Conservation (phyloP, 2,329 filamentous ascomycete genomes). For the Hypomyces perniciosus region DNA sequence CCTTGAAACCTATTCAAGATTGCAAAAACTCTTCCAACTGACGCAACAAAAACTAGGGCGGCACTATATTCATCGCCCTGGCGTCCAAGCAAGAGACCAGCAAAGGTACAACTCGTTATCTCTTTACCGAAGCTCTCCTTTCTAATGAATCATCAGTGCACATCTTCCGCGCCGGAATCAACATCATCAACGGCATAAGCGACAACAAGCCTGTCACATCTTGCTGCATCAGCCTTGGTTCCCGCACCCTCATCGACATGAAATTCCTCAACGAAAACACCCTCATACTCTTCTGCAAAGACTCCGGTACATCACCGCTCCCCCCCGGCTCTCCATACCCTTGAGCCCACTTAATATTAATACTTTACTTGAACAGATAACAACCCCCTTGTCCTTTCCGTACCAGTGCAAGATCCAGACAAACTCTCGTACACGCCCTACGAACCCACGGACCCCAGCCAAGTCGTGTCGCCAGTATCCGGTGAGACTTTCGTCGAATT, state of each 20-base stretch:
- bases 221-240: slow-evolving; percentile 36
- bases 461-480: slow-evolving; percentile 6
- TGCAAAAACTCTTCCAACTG: slow-evolving; percentile 9
- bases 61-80: slow-evolving; percentile 36
- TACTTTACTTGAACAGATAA: slow-evolving; percentile 18
- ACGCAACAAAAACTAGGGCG: slow-evolving; percentile 22
- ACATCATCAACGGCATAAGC: slow-evolving; percentile 55
- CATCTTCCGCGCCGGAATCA: slow-evolving; percentile 48
- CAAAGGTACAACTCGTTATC: slow-evolving; percentile 28
- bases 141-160: slow-evolving; percentile 37
- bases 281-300: slow-evolving; percentile 53
- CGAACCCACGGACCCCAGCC: slow-evolving; percentile 16
- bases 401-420: slow-evolving; percentile 31
- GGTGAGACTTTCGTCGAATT: slow-evolving; percentile 18
- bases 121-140: neutral
- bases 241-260: slow-evolving; percentile 50
- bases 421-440: slow-evolving; percentile 33
- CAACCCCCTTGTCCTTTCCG: slow-evolving; percentile 22
- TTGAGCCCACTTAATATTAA: neutral
- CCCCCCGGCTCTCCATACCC: neutral
- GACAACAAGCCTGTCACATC: slow-evolving; percentile 33
- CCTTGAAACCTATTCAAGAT: neutral
- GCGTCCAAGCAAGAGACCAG: slow-evolving; percentile 31
- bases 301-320: slow-evolving; percentile 25
- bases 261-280: slow-evolving; percentile 61